Base-by-base conservation (phyloP, 306 rosid species). In the Quercus agrifolia region DNA sequence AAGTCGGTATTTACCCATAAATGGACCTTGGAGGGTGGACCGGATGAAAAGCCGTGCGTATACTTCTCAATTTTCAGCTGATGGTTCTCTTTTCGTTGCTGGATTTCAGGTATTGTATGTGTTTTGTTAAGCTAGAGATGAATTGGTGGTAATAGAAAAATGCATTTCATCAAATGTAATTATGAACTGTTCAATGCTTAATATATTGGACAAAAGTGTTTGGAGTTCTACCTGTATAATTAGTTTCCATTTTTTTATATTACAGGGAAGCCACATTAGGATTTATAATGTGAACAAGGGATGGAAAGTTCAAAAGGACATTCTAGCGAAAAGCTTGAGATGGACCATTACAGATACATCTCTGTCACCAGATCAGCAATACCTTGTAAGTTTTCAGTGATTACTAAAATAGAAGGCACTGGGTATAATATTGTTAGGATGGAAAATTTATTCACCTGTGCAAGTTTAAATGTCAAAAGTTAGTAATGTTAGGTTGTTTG, bases 341-440 rank as follows among this genome's bases (percentile, higher is more conserved):
- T 94, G 99, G 99, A 92, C 99, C 44, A 87, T 94, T 74, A 94
- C 97, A 20, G 99, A 94, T 85, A 90, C 97, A 18, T 90, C 97
- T 85, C 93, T 94, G 76, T 94, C 97, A 67, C 93, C 97, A 1
- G 93, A 94, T 85, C 91, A 80, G 78, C 71, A 71, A 62, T 79
- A 86, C 86, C 97, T 94, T 83, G 99, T 94, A 83, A 94, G 97
- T 82, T 79, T 73, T 46, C 72, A 77, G 73, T 80, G 74, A 67
- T 49, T 62, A 44, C 5, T 11, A 2, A 30, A 73, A 70, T 15
- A 46, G 67, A 56, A 28, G 12, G 78, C 52, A 19, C 67, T 76
- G 38, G 4, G 19, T 30, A 15, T 64, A 30, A 15, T 30, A 28
- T 30, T 63, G 28, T 21, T 23, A 10, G 67, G 54, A 33, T 67